Conservation (phyloP, 2,329 filamentous ascomycete genomes). For the Lachnellula willkommii region DNA sequence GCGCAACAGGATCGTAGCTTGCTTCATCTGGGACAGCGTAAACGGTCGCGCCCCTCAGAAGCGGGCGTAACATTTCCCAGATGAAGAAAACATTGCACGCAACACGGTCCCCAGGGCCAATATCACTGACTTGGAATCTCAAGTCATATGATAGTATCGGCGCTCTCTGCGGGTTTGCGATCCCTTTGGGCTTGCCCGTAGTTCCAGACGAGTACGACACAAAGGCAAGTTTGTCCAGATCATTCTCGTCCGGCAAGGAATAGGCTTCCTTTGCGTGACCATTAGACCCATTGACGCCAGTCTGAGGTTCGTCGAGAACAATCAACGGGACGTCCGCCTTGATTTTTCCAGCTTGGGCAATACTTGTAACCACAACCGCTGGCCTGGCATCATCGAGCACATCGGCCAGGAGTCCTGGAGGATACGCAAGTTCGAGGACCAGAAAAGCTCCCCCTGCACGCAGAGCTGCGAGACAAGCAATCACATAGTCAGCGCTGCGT, state of each 20-base stretch:
- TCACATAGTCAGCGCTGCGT: conserved; percentile 72
- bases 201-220: conserved; percentile 86
- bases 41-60: conserved; percentile 70
- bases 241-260: conserved; percentile 55
- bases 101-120: conserved; percentile 67
- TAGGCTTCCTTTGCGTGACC: conserved; percentile 39
- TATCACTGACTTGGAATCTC: conserved; percentile 64
- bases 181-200: conserved; percentile 77
- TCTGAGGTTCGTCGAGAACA: conserved; percentile 49
- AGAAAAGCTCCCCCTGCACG: conserved; percentile 75
- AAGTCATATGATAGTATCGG: conserved; percentile 69
- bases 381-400: conserved; percentile 72
- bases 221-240: conserved; percentile 69
- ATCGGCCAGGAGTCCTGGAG: conserved; percentile 65
- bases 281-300: conserved; percentile 13
- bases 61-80: conserved; percentile 75
- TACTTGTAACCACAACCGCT: conserved; percentile 63
- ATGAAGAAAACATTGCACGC: conserved; percentile 88
- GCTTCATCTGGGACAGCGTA: conserved; percentile 69
- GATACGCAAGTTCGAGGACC: conserved; percentile 75
- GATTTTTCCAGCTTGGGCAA: conserved; percentile 59
- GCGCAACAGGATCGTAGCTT: conserved; percentile 70
- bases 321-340: conserved; percentile 59
- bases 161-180: conserved; percentile 72
- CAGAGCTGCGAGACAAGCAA: conserved; percentile 71